phyloP scores from a whole-genome alignment of 345 rosid species.

The Theobroma cacao region DNA sequence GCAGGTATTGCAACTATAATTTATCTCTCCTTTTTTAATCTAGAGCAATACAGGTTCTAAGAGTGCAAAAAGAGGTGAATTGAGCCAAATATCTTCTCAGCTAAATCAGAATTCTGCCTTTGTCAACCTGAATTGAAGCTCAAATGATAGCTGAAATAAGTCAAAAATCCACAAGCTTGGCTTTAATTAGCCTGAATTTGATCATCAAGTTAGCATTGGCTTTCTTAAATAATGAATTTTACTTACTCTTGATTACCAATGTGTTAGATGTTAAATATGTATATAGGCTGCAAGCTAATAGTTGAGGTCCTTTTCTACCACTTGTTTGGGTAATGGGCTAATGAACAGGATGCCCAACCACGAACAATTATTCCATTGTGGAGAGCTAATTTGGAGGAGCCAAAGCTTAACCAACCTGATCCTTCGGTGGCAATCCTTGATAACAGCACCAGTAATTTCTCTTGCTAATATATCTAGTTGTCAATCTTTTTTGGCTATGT shows the following conservation, averaged over 20 bases:
- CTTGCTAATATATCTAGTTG: slow-evolving; percentile 17
- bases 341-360: slow-evolving; percentile 83
- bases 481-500: slow-evolving; percentile 1
- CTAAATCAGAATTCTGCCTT: not conserved
- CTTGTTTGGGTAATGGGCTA: slow-evolving; percentile 14
- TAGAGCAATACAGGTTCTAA: not conserved
- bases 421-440: slow-evolving; percentile 76
- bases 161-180: not conserved
- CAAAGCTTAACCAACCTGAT: slow-evolving; percentile 67
- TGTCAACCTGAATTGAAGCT: not conserved
- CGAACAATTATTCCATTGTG: slow-evolving; percentile 74
- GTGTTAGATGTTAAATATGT: not conserved
- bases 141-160: not conserved
- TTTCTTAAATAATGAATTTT: not conserved
- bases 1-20: slow-evolving; percentile 49
- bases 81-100: not conserved
- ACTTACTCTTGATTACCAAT: not conserved
- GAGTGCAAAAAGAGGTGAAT: not conserved
- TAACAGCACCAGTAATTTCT: slow-evolving; percentile 64
- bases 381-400: slow-evolving; percentile 86
- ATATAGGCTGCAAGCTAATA: not conserved
- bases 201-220: not conserved
- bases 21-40: not conserved
- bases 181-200: not conserved
- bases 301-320: too few relatives aligned